These are phyloP conservation scores for Globisporangium sylvaticum DNA, from an alignment of 352 stramenopile species.

Conservation along the genomic window DNA sequence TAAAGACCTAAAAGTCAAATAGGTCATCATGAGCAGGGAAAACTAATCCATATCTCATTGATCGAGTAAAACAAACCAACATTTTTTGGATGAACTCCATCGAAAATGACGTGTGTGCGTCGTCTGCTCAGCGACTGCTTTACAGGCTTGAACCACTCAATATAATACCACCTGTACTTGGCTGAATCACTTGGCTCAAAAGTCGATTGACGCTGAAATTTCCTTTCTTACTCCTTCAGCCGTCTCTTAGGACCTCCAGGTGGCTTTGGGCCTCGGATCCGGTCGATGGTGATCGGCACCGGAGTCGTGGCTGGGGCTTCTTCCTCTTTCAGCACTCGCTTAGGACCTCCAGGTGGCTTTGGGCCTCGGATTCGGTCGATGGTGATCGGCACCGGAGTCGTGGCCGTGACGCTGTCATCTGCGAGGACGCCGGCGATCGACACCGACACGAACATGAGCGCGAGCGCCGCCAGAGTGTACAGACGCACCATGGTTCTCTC, in stretches of 20 bases:
- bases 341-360: not conserved
- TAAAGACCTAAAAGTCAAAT: no score
- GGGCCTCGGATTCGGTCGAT: not conserved
- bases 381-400: not conserved
- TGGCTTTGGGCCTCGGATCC: not conserved
- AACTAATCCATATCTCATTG: no score
- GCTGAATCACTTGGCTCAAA: not conserved
- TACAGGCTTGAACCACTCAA: no score
- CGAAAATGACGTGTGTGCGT: no score
- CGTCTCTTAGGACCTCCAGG: not conserved
- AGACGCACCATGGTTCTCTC: not conserved
- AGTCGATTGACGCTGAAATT: not conserved
- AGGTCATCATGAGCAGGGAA: no score
- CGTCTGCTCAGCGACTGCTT: not conserved
- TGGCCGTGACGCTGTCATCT: not conserved
- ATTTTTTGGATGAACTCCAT: no score
- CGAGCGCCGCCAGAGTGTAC: not conserved
- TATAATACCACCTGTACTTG: not conserved
- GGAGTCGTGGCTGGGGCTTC: not conserved
- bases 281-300: not conserved
- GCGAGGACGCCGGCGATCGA: not conserved
- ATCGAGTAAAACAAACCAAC: no score
- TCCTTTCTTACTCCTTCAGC: not conserved
- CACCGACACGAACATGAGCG: not conserved
- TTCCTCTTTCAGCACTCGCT: not conserved